Evolutionary conservation across 306 rosid genomes (phyloP).

Genomic region (Quercus wislizeni): DNA sequence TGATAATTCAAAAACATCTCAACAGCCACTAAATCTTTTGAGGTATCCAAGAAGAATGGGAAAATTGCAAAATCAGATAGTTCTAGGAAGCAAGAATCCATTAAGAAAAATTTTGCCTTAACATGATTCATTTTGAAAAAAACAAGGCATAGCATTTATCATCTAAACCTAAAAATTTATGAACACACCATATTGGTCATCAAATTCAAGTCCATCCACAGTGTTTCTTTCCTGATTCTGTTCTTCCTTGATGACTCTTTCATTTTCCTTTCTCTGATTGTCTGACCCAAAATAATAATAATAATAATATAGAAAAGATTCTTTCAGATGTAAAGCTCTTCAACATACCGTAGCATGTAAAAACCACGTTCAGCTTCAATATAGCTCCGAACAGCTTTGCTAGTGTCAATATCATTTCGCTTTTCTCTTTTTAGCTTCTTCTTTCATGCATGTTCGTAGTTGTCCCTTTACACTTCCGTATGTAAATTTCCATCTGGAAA

Average conservation of each 20-base stretch:
- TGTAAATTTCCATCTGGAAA: neutral
- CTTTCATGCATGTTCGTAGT: conserved; percentile 11
- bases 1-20: too few relatives aligned
- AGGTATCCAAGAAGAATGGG: too few relatives aligned
- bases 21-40: too few relatives aligned
- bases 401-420: conserved; percentile 24
- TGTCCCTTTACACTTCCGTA: conserved; percentile 17
- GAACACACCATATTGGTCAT: conserved; percentile 37
- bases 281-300: conserved; percentile 24
- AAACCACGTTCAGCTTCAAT: conserved; percentile 30
- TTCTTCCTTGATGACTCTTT: conserved; percentile 27
- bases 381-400: conserved; percentile 8
- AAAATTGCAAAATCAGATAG: neutral
- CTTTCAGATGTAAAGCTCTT: neutral
- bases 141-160: neutral
- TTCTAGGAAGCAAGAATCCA: neutral
- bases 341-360: neutral
- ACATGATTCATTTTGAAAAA: neutral
- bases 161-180: neutral
- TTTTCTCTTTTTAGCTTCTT: conserved; percentile 36
- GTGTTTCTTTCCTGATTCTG: conserved; percentile 23
- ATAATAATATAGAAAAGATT: neutral
- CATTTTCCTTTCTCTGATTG: conserved; percentile 15
- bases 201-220: conserved; percentile 24
- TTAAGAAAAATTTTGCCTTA: neutral